Evolutionary conservation across 192 early-diverging fungal species (phyloP).

Genomic region (Linnemannia elongata): DNA sequence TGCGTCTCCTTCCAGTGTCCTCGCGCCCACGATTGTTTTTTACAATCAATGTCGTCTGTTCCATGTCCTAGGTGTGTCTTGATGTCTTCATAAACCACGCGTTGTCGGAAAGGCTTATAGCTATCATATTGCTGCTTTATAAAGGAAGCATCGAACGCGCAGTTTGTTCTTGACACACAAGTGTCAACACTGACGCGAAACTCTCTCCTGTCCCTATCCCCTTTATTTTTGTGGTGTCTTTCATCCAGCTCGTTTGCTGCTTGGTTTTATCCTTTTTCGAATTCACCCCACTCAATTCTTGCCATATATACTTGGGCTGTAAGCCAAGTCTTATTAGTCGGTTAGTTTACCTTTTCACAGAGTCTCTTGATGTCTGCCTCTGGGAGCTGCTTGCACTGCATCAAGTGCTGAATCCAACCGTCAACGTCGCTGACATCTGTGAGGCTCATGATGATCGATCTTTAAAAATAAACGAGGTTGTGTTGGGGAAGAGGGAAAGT

Average conservation of each 20-base stretch:
- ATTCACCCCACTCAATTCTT: background rate
- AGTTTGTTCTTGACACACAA: background rate
- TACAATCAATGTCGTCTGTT: too few relatives aligned
- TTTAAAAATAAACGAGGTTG: background rate
- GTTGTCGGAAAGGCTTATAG: background rate
- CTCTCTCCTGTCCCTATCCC: background rate
- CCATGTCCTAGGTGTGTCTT: too few relatives aligned
- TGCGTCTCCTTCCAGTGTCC: too few relatives aligned
- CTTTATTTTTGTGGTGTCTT: background rate
- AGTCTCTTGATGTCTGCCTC: constrained; percentile 96
- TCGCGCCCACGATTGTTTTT: too few relatives aligned
- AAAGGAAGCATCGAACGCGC: background rate
- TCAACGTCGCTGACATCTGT: constrained; percentile 91
- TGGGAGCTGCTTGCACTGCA: constrained; percentile 95
- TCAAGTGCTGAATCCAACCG: constrained; percentile 90
- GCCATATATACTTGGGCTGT: background rate
- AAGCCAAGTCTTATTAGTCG: background rate
- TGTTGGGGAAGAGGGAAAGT: background rate
- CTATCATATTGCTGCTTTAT: background rate
- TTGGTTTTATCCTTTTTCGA: background rate
- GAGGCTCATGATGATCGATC: constrained; percentile 36
- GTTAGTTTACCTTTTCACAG: constrained; percentile 90
- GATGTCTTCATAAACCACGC: background rate
- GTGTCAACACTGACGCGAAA: background rate
- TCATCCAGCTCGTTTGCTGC: background rate